phyloP scores from a whole-genome alignment of 257 asterid genomes.

The Rhazya stricta region DNA sequence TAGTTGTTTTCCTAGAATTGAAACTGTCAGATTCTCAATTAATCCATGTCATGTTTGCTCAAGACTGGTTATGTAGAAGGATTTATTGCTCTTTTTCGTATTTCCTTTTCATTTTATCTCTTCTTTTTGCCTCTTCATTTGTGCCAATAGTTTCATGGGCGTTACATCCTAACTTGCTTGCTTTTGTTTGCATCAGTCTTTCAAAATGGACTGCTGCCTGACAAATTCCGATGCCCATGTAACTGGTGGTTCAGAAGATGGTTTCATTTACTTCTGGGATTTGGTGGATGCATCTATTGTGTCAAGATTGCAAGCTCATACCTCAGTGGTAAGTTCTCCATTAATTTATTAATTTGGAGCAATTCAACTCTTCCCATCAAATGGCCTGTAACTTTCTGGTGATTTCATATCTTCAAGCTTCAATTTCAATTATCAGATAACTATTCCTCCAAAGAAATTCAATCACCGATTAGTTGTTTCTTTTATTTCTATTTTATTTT shows the following conservation, averaged over 20 bases:
- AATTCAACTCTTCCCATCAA: background rate
- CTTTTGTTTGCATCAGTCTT: constrained; percentile 43
- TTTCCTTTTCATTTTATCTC: constrained; percentile 6
- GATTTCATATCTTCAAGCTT: background rate
- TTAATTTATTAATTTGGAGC: background rate
- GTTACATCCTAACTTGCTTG: background rate
- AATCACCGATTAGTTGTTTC: no score
- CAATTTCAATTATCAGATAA: background rate
- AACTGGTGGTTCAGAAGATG: constrained; percentile 94
- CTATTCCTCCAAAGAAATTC: background rate
- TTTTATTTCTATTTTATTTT: no score
- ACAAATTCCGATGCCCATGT: constrained; percentile 90
- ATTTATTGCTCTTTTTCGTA: background rate
- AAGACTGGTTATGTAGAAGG: background rate
- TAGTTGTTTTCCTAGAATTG: background rate
- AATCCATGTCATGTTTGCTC: background rate
- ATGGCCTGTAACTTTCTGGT: background rate
- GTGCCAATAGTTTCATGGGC: background rate
- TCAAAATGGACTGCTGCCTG: constrained; percentile 91
- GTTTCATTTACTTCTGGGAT: constrained; percentile 86
- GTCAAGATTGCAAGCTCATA: constrained; percentile 74
- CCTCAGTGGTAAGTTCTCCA: constrained; percentile 67
- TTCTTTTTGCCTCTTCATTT: background rate
- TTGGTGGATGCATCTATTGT: constrained; percentile 79
- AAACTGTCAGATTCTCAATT: background rate